phyloP scores from a whole-genome alignment of 2,329 filamentous ascomycete species.

The Lachnellula cervina region DNA sequence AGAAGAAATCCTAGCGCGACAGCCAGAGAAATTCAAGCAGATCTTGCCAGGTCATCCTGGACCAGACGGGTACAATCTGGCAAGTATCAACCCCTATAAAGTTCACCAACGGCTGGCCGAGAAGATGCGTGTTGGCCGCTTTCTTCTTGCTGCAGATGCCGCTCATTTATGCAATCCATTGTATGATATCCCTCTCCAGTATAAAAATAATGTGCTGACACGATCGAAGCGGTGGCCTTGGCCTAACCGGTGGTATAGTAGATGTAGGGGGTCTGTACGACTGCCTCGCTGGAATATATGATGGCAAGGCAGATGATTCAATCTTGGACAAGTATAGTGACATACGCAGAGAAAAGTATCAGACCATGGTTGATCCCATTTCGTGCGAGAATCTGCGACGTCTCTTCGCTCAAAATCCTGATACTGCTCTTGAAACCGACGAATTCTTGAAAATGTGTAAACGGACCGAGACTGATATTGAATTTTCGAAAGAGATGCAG shows the following conservation, averaged over 20 bases:
- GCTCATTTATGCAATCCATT: constrained; percentile 47
- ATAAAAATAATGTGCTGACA: not conserved
- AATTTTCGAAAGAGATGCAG: not conserved
- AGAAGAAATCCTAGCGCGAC: constrained; percentile 49
- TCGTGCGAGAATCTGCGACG: constrained; percentile 38
- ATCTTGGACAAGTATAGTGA: constrained; percentile 39
- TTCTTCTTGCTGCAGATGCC: constrained; percentile 45
- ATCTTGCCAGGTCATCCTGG: constrained; percentile 57
- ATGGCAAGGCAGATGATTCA: constrained; percentile 31
- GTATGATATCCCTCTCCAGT: not conserved
- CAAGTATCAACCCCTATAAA: constrained; percentile 47
- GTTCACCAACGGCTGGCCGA: constrained; percentile 45
- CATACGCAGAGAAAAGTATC: constrained; percentile 35
- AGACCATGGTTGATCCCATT: constrained; percentile 36
- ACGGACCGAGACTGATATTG: constrained; percentile 21
- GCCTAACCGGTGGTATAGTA: constrained; percentile 59
- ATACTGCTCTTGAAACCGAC: constrained; percentile 32
- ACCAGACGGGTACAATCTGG: constrained; percentile 51
- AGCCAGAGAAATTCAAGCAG: constrained; percentile 49
- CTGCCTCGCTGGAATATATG: constrained; percentile 43
- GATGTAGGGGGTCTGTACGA: constrained; percentile 58
- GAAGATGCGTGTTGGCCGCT: constrained; percentile 40
- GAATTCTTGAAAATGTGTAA: constrained; percentile 33
- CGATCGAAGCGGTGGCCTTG: constrained; percentile 47
- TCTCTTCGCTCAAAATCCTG: constrained; percentile 30